A percentile compares a stretch with the other conserved stretches of the same genome.
These are phyloP conservation scores for Hymenoscyphus scutula DNA, from an alignment of 2,329 filamentous ascomycete species.

Conservation along the genomic window DNA sequence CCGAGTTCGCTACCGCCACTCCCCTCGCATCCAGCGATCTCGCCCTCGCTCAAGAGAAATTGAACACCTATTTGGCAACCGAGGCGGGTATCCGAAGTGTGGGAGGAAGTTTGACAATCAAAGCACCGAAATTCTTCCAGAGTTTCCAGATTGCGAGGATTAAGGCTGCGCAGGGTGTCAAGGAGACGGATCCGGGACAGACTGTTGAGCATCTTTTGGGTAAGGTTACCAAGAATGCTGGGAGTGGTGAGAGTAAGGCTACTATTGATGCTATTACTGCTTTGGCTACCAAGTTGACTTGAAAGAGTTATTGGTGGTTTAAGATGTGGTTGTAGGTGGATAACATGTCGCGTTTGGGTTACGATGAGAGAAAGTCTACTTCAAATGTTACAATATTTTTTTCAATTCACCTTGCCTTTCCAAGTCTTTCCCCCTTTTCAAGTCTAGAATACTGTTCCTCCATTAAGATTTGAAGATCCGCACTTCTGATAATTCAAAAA, in stretches of 20 bases:
- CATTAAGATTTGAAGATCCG: not conserved
- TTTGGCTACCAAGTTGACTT: conserved; percentile 29
- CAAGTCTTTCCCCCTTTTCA: not conserved
- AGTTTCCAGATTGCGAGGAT: conserved; percentile 58
- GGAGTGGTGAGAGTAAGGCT: conserved; percentile 36
- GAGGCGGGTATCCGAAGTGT: conserved; percentile 56
- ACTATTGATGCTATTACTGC: conserved; percentile 52
- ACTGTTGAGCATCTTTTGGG: conserved; percentile 56
- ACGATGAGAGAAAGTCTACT: too few relatives aligned
- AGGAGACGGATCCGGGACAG: conserved; percentile 48
- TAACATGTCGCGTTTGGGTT: too few relatives aligned
- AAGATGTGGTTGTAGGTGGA: too few relatives aligned
- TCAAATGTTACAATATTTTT: not conserved
- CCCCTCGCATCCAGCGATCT: conserved; percentile 51
- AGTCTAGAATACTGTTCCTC: not conserved
- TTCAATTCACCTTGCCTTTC: not conserved
- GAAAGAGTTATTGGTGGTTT: not conserved
- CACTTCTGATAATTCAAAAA: not conserved
- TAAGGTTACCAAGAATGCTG: conserved; percentile 56
- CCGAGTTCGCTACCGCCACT: conserved; percentile 50
- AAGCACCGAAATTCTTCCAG: conserved; percentile 63
- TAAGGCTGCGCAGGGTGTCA: conserved; percentile 56
- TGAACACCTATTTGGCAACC: conserved; percentile 58
- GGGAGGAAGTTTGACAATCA: conserved; percentile 53
- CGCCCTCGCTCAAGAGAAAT: conserved; percentile 49